Evolutionary conservation across 1,284 basidiomycete species (phyloP).

Genomic region (Moniliophthora roreri): DNA sequence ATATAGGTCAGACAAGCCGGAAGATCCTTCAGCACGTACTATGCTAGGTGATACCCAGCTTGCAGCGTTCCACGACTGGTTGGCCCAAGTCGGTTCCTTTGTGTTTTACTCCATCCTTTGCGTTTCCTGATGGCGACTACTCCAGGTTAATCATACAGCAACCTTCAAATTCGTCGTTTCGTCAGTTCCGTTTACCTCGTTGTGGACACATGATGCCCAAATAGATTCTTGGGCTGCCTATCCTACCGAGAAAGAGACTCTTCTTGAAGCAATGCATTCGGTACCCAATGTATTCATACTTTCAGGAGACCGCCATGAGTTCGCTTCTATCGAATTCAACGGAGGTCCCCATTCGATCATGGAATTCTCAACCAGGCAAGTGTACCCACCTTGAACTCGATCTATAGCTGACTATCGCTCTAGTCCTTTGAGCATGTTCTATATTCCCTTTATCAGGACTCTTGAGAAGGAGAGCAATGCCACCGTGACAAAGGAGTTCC

Average conservation of each 20-base stretch:
- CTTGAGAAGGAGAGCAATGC: constrained; percentile 43
- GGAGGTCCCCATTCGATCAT: constrained; percentile 35
- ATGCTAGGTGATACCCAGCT: constrained; percentile 79
- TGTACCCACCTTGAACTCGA: neutral
- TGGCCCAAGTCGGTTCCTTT: constrained; percentile 43
- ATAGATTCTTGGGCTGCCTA: constrained; percentile 76
- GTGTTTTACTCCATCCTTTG: neutral
- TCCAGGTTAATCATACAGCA: constrained; percentile 68
- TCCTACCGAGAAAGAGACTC: constrained; percentile 56
- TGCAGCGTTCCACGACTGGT: constrained; percentile 65
- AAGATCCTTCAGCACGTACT: constrained; percentile 48
- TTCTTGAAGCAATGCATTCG: constrained; percentile 59
- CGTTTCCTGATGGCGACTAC: neutral
- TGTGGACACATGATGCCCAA: constrained; percentile 72
- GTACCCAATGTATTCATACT: constrained; percentile 75
- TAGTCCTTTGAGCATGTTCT: constrained; percentile 75
- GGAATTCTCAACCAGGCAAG: constrained; percentile 40
- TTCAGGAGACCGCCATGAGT: constrained; percentile 79
- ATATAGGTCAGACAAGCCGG: constrained; percentile 52
- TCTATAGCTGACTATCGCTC: neutral
- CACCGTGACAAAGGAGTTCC: constrained; percentile 26
- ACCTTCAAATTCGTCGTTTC: constrained; percentile 83
- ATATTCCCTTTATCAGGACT: constrained; percentile 60
- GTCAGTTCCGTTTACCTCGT: constrained; percentile 76
- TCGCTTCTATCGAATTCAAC: constrained; percentile 69